phyloP scores from a whole-genome alignment of 768 basidiomycete genomes.

The Cytidiella melzeri region DNA sequence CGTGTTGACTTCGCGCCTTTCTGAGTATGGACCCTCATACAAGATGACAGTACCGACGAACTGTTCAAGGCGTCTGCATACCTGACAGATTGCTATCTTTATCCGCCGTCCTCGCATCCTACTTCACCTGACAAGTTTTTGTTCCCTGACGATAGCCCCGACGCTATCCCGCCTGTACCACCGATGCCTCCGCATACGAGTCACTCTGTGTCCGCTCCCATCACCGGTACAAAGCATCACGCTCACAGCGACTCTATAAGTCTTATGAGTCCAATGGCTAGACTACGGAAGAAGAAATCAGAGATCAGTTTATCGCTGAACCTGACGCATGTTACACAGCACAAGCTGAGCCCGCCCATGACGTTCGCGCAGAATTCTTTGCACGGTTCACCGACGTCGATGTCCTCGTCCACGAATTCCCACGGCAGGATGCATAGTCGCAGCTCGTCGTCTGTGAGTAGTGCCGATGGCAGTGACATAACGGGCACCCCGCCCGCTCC shows the following conservation, averaged over 20 bases:
- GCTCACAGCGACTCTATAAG: background rate
- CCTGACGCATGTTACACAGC: background rate
- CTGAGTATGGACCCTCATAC: background rate
- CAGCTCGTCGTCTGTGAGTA: background rate
- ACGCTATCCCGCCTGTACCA: background rate
- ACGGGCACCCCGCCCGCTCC: constrained; percentile 3
- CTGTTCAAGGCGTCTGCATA: constrained; percentile 72
- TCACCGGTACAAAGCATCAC: background rate
- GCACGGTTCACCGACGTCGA: background rate
- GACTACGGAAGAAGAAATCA: background rate
- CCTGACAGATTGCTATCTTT: constrained; percentile 50
- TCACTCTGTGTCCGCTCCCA: background rate
- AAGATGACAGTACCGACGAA: constrained; percentile 57
- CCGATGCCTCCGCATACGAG: background rate
- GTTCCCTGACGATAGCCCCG: constrained; percentile 4
- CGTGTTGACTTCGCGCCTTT: constrained; percentile 18
- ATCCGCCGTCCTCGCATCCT: constrained; percentile 9
- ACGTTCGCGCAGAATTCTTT: constrained; percentile 10
- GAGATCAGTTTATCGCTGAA: background rate
- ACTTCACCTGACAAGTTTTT: constrained; percentile 4
- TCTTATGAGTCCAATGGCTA: background rate
- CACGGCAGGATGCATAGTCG: background rate
- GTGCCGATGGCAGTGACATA: background rate
- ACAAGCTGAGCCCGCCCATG: constrained; percentile 1
- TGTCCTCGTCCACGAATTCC: background rate